phyloP scores from a whole-genome alignment of 1,139 yeast species.

The Kurtzmaniella natalensis region DNA sequence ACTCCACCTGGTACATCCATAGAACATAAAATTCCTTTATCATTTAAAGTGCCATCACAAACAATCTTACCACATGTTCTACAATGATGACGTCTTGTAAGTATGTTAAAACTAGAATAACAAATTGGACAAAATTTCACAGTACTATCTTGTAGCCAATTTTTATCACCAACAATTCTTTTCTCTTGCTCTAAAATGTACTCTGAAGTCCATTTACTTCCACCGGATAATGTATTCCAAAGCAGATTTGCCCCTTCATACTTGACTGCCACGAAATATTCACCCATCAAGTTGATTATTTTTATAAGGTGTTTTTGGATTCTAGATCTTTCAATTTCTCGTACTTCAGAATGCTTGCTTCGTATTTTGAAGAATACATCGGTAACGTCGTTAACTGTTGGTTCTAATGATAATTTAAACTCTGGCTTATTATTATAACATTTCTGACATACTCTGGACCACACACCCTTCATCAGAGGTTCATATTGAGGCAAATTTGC shows the following conservation, averaged over 20 bases:
- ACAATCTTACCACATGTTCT: slow-evolving; percentile 78
- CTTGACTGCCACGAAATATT: slow-evolving; percentile 14
- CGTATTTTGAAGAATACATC: slow-evolving; percentile 38
- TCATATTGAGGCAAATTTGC: slow-evolving; percentile 30
- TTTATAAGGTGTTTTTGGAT: slow-evolving; percentile 63
- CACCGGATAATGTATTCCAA: slow-evolving; percentile 1
- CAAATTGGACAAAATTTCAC: slow-evolving; percentile 64
- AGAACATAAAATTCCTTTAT: slow-evolving; percentile 45
- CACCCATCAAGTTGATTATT: slow-evolving; percentile 22
- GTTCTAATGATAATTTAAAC: slow-evolving; percentile 25
- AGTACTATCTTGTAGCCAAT: slow-evolving; percentile 63
- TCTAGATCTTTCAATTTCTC: slow-evolving; percentile 49
- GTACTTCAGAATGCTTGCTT: slow-evolving; percentile 32
- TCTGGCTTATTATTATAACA: slow-evolving; percentile 62
- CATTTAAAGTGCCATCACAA: slow-evolving; percentile 54
- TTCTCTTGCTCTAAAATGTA: slow-evolving; percentile 29
- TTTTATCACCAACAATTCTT: slow-evolving; percentile 40
- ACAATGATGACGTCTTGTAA: slow-evolving; percentile 81
- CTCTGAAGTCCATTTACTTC: slow-evolving; percentile 1
- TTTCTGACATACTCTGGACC: slow-evolving; percentile 65
- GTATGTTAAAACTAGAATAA: slow-evolving; percentile 47
- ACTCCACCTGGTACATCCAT: slow-evolving; percentile 59
- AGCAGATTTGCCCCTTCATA: slow-evolving; percentile 10
- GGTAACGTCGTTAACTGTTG: slow-evolving; percentile 40
- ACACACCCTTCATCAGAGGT: slow-evolving; percentile 41